Percentiles rank a stretch among this genome's conserved stretches.
These are phyloP conservation scores for Herpotrichia juniperi DNA, from an alignment of 2,329 filamentous ascomycete species.

Conservation along the genomic window DNA sequence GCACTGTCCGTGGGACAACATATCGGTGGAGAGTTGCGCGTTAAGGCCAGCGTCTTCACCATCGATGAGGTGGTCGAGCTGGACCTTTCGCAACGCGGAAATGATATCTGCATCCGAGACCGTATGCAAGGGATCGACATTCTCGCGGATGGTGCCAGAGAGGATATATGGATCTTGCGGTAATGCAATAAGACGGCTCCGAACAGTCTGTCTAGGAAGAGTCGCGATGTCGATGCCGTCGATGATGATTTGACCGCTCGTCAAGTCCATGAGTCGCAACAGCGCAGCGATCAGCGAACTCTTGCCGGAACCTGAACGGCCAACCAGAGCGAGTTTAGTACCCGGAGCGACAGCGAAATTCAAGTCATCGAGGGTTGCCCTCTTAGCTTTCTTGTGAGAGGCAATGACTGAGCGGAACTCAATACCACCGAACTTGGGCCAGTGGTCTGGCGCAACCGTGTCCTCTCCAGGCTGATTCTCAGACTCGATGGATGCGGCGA, in stretches of 20 bases:
- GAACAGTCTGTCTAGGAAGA: constrained; percentile 48
- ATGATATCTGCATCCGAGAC: constrained; percentile 44
- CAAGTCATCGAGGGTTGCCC: constrained; percentile 10
- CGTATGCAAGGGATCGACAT: constrained; percentile 50
- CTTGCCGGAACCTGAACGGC: constrained; percentile 59
- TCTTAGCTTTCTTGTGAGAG: constrained; percentile 9
- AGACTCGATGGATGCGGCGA: constrained; percentile 28
- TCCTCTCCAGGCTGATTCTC: constrained; percentile 27
- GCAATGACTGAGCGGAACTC: constrained; percentile 12
- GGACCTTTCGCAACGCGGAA: constrained; percentile 49
- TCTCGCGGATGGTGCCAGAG: constrained; percentile 52
- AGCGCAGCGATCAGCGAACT: constrained; percentile 53
- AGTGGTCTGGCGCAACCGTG: constrained; percentile 26
- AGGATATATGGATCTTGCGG: constrained; percentile 59
- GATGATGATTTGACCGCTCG: constrained; percentile 49
- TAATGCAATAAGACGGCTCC: constrained; percentile 49
- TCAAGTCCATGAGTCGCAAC: constrained; percentile 53
- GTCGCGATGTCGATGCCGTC: constrained; percentile 55
- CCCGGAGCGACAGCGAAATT: constrained; percentile 11
- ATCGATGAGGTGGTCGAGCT: constrained; percentile 45
- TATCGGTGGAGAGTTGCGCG: constrained; percentile 4
- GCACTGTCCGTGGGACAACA: constrained; percentile 47
- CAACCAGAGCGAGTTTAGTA: constrained; percentile 49
- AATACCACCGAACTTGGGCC: constrained; percentile 26
- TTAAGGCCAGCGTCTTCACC: constrained; percentile 10